A percentile compares a stretch with the other conserved stretches of the same genome.
These are phyloP conservation scores for Acacia melanoxylon DNA, from an alignment of 306 rosid genomes.

Conservation along the genomic window DNA sequence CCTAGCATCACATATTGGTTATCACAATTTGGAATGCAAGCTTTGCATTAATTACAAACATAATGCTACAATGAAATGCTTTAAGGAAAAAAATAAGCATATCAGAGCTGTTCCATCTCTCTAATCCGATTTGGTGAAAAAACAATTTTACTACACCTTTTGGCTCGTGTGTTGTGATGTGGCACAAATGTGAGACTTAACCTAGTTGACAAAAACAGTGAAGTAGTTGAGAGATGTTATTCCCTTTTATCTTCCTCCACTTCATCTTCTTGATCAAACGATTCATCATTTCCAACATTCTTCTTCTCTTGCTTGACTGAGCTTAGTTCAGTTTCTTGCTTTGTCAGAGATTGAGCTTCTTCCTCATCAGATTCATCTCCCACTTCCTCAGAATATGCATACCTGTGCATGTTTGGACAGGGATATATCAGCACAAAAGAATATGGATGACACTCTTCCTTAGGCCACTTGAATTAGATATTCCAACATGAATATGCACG, in stretches of 20 bases:
- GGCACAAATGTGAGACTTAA: conserved; percentile 30
- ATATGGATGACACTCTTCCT: background rate
- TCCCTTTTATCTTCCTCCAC: conserved; percentile 85
- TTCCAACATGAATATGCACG: background rate
- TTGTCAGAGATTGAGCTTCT: conserved; percentile 71
- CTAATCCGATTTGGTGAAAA: conserved; percentile 32
- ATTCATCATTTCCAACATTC: conserved; percentile 31
- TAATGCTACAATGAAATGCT: conserved; percentile 27
- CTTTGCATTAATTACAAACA: conserved; percentile 46
- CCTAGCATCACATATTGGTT: background rate
- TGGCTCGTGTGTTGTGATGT: conserved; percentile 24
- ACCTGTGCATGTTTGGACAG: conserved; percentile 47
- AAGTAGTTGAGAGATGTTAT: conserved; percentile 32
- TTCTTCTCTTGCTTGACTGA: conserved; percentile 65
- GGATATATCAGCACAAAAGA: conserved; percentile 20
- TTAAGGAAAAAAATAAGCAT: conserved; percentile 25
- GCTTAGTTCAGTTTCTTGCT: conserved; percentile 68
- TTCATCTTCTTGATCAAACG: conserved; percentile 55
- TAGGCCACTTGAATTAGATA: conserved; percentile 20
- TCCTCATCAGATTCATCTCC: conserved; percentile 87
- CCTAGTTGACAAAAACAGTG: conserved; percentile 14
- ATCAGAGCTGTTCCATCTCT: conserved; percentile 28
- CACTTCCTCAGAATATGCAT: conserved; percentile 87
- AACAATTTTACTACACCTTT: conserved; percentile 48
- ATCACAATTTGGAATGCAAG: conserved; percentile 31